Evolutionary conservation across 2,329 filamentous ascomycete genomes (phyloP), one percentile per base, ranked within the genome.

Genomic region (Dichotomopilus funicola): DNA sequence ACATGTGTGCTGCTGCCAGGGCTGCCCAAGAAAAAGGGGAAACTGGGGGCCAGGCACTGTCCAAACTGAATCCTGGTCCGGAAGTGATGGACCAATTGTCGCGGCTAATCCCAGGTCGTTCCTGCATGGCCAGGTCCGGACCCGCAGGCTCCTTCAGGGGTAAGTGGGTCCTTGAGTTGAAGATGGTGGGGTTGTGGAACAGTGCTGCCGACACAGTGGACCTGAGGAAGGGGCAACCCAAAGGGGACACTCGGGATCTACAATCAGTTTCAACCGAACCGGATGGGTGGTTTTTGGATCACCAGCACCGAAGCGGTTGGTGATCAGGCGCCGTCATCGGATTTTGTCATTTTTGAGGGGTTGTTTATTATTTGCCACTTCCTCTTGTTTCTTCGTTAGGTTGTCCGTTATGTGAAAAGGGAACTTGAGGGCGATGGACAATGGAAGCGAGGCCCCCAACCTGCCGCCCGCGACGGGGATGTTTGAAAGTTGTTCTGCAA

Each of bases 141-240:
- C 46, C 53, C 53, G 13, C 53, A 46, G 41, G 31, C 41, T 47
- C 54, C 36, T 42, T 64, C 63, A 65, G 63, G 63, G 63, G 63
- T 62, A 65, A 65, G 62, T 61, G 49, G 63, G 63, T 47, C 9
- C 53, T n/a, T 33, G n/a, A 5, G 38, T 40, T 5, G 12, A 19
- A 12, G 11, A 9, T 31, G 27, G 36, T 47, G 42, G 48, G 48
- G 43, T 42, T 8, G 43, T 44, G 49, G 19, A 35, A 56, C 54
- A 53, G 54, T 56, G 49, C 27, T 6, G 27, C 38, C 53, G 36
- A 34, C 53, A 55, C 49, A 33, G 53, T 55, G 33, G 27, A 34
- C n/a, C 13, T 38, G 27, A 27, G 19, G 19, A 27, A 27, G 19
- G 19, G 19, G 19, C 19, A 27, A 27, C 19, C 19, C 19, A 27